phyloP scores from a whole-genome alignment of 1,284 basidiomycete species.

The Peniophora sp. region DNA sequence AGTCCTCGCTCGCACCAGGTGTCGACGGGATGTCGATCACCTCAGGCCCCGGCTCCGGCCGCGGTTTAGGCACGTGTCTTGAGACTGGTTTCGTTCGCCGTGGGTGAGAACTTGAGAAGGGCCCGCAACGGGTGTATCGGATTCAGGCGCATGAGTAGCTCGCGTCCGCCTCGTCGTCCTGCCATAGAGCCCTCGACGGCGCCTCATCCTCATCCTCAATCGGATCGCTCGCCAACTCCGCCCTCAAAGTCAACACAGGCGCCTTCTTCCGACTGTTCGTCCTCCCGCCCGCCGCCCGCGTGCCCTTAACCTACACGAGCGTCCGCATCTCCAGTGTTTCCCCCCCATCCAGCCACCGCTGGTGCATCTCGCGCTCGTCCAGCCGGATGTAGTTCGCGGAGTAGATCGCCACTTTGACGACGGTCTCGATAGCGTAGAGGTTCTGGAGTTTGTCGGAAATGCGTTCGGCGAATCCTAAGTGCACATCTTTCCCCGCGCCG shows the following conservation, averaged over 20 bases:
- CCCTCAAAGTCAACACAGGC: neutral
- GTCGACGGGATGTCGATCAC: neutral
- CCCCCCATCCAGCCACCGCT: slow-evolving; percentile 2
- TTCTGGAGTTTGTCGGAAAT: slow-evolving; percentile 51
- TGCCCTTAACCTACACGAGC: slow-evolving; percentile 2
- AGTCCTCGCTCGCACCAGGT: neutral
- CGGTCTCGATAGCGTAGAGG: slow-evolving; percentile 27
- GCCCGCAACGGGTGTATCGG: neutral
- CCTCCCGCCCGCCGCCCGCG: neutral
- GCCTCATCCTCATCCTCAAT: neutral
- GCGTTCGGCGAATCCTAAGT: slow-evolving; percentile 48
- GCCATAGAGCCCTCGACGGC: neutral
- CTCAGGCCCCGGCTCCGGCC: too few relatives aligned
- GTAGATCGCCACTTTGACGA: neutral
- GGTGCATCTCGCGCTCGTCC: neutral
- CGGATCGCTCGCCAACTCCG: neutral
- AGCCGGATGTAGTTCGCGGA: neutral
- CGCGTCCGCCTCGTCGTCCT: slow-evolving; percentile 4
- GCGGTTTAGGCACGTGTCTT: neutral
- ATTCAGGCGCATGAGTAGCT: slow-evolving; percentile 2
- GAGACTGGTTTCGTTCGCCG: slow-evolving; percentile 1
- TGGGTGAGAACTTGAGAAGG: neutral
- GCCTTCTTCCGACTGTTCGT: neutral
- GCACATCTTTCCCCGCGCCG: slow-evolving; percentile 46
- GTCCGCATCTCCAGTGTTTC: slow-evolving; percentile 3